These are phyloP conservation scores for Piloderma croceum DNA, from an alignment of 768 basidiomycete genomes.

Conservation along the genomic window DNA sequence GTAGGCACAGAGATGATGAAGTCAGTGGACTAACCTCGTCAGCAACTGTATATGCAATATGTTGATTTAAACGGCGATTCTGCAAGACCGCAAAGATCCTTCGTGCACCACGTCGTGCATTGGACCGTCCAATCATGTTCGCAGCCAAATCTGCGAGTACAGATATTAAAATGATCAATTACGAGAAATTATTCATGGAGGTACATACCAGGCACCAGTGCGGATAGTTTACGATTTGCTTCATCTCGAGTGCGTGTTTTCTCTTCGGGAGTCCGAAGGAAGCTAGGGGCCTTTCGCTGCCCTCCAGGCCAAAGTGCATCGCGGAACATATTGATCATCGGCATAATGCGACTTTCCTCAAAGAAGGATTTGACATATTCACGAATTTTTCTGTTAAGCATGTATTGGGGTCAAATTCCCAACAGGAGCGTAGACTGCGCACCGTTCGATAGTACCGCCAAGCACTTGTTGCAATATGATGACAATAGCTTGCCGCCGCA, in stretches of 20 bases:
- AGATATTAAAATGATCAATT: slow-evolving; percentile 2
- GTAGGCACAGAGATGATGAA: not conserved
- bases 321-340: slow-evolving; percentile 60
- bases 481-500: slow-evolving; percentile 90
- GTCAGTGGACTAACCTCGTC: slow-evolving; percentile 64
- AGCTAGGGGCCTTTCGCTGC: slow-evolving; percentile 50
- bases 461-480: slow-evolving; percentile 95
- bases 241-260: slow-evolving; percentile 76
- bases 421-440: slow-evolving; percentile 14
- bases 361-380: slow-evolving; percentile 64
- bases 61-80: slow-evolving; percentile 91
- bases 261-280: slow-evolving; percentile 75
- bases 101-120: slow-evolving; percentile 88
- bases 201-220: slow-evolving; percentile 79
- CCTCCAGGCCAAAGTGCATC: slow-evolving; percentile 87
- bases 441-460: slow-evolving; percentile 95
- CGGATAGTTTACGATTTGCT: slow-evolving; percentile 85
- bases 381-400: slow-evolving; percentile 67
- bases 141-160: slow-evolving; percentile 73
- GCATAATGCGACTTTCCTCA: slow-evolving; percentile 66
- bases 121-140: slow-evolving; percentile 97
- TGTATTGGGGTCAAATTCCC: not conserved
- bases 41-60: slow-evolving; percentile 79
- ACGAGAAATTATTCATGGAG: not conserved
- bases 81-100: slow-evolving; percentile 92